Evolutionary conservation across 2,329 filamentous ascomycete genomes (phyloP), one percentile per base, ranked within the genome.

Genomic region (Rhytidhysteron rufulum): DNA sequence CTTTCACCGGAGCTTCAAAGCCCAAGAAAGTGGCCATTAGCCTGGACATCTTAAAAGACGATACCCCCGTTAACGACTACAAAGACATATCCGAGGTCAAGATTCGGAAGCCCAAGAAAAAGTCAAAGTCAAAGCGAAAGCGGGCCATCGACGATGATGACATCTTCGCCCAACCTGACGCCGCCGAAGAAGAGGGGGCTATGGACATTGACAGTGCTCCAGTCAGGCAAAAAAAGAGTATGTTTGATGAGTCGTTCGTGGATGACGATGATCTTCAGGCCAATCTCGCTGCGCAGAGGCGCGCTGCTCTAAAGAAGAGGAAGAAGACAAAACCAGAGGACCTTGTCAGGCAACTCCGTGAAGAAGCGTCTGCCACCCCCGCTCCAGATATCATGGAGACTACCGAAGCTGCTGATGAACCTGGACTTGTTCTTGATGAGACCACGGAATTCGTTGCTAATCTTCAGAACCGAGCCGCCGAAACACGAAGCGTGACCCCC

Each of bases 201-300:
- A 90, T 95, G 54, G 61, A 57, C 4, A 44, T 58, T 3, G 61
- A 65, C 9, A 39, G 40, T 10, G 50, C 57, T 4, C 47, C 45
- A 4, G 53, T 50, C 17, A 55, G 57, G 31, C 49, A 48, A 6
- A 66, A 58, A 45, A 90, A 86, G 62, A 93, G 79, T 40, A 77
- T 80, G 39, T 75, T 77, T 9, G 76, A 85, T 9, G 77, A 87
- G 22, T 80, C 78, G 0, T 85, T 95, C 54, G 82, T 87, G 17
- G 93, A 97, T 49, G 93, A 98, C 49, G 91, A 97, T 31, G 89
- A 96, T 56, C 74, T 98, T 4, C 91, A 96, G 67, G 83, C 86
- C 19, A 86, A 85, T 4, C 74, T 98, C 24, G 86, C 91, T 1
- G 74, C 82, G n/a, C 89, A 95, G 65, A 77, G 93, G 53, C 80